Conservation (phyloP, 2,329 filamentous ascomycete species). For the Purpureocillium lavendulum region DNA sequence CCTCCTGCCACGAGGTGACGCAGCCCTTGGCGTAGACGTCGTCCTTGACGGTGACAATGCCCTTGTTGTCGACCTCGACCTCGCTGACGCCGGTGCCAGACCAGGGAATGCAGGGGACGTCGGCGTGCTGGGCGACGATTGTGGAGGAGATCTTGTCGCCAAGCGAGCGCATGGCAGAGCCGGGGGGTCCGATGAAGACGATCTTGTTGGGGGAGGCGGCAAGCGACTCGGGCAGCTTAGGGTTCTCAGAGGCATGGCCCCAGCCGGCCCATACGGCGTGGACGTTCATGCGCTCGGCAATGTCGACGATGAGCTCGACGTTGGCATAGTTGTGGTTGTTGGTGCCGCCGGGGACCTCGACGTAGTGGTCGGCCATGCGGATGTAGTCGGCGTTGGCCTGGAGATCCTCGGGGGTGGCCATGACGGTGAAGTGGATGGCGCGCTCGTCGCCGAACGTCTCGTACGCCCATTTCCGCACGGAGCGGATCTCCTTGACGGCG, state of each 20-base stretch:
- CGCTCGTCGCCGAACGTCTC: conserved; percentile 98
- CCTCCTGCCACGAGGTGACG: conserved; percentile 82
- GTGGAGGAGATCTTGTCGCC: conserved; percentile 99
- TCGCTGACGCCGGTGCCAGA: conserved; percentile 85
- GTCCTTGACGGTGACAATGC: conserved; percentile 87
- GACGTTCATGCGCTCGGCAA: conserved; percentile 96
- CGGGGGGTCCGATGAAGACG: conserved; percentile 95
- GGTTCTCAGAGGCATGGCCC: conserved; percentile 98
- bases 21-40: conserved; percentile 84
- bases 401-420: conserved; percentile 97
- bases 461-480: conserved; percentile 99
- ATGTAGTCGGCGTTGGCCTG: conserved; percentile 98
- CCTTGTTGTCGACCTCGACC: conserved; percentile 69
- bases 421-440: conserved; percentile 98
- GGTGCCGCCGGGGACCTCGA: conserved; percentile 95
- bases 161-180: conserved; percentile 96
- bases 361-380: conserved; percentile 98
- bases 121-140: conserved; percentile 94
- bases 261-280: conserved; percentile 99
- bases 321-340: conserved; percentile 99
- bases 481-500: conserved; percentile 98
- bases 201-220: conserved; percentile 97
- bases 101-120: conserved; percentile 98
- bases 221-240: conserved; percentile 90
- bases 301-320: conserved; percentile 96